Conservation (phyloP, 2,329 filamentous ascomycete species). For the Chaetomiaceae sp. region DNA sequence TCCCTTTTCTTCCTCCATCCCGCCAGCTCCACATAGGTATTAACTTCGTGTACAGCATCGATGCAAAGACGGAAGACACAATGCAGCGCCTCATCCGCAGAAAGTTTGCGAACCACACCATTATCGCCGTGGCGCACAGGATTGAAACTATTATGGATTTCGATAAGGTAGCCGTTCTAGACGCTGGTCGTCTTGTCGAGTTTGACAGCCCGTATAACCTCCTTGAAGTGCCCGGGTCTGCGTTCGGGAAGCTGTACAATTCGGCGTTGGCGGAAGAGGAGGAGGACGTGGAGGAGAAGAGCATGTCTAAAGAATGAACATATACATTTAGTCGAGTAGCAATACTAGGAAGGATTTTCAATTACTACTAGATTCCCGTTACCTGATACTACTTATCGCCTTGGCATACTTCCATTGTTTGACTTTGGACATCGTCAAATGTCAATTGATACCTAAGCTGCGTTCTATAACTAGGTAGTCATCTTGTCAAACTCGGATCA, state of each 20-base stretch:
- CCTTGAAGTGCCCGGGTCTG: conserved; percentile 17
- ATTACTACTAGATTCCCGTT: too few relatives aligned
- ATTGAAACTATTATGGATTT: conserved; percentile 45
- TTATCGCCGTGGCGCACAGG: conserved; percentile 38
- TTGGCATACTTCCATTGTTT: too few relatives aligned
- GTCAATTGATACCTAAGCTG: too few relatives aligned
- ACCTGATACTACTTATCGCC: too few relatives aligned
- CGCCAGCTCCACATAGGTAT: not conserved
- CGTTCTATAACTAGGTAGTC: too few relatives aligned
- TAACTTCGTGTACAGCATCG: conserved; percentile 42
- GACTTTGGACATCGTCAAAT: too few relatives aligned
- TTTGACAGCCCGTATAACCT: conserved; percentile 25
- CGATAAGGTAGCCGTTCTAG: conserved; percentile 47
- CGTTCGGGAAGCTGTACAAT: conserved; percentile 21
- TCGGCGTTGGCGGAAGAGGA: conserved; percentile 13
- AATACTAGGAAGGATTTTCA: too few relatives aligned
- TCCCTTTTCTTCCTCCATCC: not conserved
- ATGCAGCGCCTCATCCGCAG: conserved; percentile 53
- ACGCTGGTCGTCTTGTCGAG: conserved; percentile 33
- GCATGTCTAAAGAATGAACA: too few relatives aligned
- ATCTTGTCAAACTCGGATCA: too few relatives aligned
- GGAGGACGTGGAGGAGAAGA: conserved; percentile 4
- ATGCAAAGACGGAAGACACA: conserved; percentile 50
- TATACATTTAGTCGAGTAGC: too few relatives aligned
- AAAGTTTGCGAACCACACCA: conserved; percentile 51